phyloP scores from a whole-genome alignment of 139 green algal species.

The Coelastrella sp. region DNA sequence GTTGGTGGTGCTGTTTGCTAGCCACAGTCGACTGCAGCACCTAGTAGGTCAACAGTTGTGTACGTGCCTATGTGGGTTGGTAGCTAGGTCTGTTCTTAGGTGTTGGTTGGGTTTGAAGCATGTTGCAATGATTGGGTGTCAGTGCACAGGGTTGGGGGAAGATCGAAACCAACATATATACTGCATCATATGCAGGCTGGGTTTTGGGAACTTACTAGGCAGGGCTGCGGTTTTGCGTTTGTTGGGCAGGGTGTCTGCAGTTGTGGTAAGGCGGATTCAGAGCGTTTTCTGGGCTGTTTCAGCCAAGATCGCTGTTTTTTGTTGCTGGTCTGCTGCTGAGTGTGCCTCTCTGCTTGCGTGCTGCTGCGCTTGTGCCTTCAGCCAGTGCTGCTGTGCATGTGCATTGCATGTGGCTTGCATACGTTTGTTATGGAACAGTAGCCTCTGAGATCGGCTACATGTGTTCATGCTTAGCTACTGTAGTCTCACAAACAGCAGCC shows the following conservation, averaged over 20 bases:
- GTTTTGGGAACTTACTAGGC: too few relatives aligned
- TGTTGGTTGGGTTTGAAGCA: background rate
- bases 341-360: background rate
- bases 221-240: too few relatives aligned
- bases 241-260: too few relatives aligned
- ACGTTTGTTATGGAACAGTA: background rate
- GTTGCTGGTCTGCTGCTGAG: background rate
- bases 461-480: too few relatives aligned
- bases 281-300: too few relatives aligned
- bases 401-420: background rate
- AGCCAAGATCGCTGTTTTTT: background rate
- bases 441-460: background rate
- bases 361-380: background rate
- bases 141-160: background rate
- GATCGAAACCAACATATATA: background rate
- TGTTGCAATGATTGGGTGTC: background rate
- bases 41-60: background rate
- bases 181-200: background rate
- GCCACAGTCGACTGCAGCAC: too few relatives aligned
- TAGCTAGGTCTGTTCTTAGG: background rate
- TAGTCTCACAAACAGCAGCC: too few relatives aligned
- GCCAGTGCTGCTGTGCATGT: constrained; percentile 9
- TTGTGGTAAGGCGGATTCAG: too few relatives aligned
- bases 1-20: too few relatives aligned
- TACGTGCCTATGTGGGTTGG: background rate